Conservation (phyloP, 2,329 filamentous ascomycete species). For the Aspergillus terreus region DNA sequence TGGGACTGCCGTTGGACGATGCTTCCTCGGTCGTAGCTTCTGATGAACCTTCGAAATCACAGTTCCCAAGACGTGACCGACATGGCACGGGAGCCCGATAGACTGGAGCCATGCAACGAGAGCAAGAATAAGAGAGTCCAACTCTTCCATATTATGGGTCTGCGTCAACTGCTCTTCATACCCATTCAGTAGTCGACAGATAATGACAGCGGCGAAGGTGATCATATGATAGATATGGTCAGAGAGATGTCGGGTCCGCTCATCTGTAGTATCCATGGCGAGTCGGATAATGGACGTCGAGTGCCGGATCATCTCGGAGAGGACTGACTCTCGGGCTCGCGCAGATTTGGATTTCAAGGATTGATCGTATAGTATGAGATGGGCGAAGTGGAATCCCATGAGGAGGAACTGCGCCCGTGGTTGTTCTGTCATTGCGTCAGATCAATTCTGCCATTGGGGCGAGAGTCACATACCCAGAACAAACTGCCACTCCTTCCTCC, state of each 20-base stretch:
- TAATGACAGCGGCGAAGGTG: conserved; percentile 38
- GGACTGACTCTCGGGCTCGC: conserved; percentile 30
- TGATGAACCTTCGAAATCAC: neutral
- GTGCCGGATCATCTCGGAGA: conserved; percentile 42
- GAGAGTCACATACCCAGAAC: conserved; percentile 30
- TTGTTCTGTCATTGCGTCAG: conserved; percentile 22
- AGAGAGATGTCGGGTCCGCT: conserved; percentile 43
- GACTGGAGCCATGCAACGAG: conserved; percentile 40
- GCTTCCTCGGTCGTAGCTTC: conserved; percentile 29
- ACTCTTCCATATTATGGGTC: conserved; percentile 28
- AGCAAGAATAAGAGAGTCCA: conserved; percentile 32
- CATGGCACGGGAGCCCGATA: conserved; percentile 42
- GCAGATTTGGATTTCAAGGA: conserved; percentile 33
- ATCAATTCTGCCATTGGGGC: neutral
- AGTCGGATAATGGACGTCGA: conserved; percentile 39
- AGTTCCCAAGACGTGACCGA: conserved; percentile 37
- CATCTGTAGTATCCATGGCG: conserved; percentile 43
- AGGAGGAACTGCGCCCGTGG: conserved; percentile 44
- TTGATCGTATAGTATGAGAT: conserved; percentile 41
- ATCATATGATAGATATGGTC: conserved; percentile 50
- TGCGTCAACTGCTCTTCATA: conserved; percentile 33
- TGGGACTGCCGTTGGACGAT: too few relatives aligned
- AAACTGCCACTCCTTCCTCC: conserved; percentile 39
- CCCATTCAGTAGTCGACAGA: conserved; percentile 33
- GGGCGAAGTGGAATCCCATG: conserved; percentile 47